Percentiles rank a stretch among this genome's conserved stretches.
Evolutionary conservation across 331 rosid species (phyloP).

Genomic region (Malus hybrid): DNA sequence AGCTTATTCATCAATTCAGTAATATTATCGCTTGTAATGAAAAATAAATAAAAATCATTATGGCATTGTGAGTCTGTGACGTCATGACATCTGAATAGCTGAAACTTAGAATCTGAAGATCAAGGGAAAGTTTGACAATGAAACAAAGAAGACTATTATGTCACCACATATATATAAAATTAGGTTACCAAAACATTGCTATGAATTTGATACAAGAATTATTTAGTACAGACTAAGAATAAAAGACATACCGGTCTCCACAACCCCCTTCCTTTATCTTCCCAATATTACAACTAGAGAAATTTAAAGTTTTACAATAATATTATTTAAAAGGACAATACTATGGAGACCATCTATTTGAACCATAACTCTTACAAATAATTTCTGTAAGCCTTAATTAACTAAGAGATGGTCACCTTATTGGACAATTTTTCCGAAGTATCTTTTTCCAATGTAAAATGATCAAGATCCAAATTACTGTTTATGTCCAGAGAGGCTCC

Average conservation of each 20-base stretch:
- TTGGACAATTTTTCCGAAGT: background rate
- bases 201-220: conserved; percentile 14
- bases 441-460: conserved; percentile 3
- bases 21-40: background rate
- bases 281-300: background rate
- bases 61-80: background rate
- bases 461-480: background rate
- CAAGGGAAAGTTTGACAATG: conserved; percentile 26
- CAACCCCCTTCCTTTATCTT: background rate
- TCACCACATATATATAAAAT: conserved; percentile 4
- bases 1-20: no score
- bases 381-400: background rate
- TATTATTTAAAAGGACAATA: background rate
- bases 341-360: no score
- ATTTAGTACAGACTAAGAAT: conserved; percentile 28
- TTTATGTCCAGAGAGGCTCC: conserved; percentile 93
- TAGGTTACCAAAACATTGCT: conserved; percentile 9
- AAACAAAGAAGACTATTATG: background rate
- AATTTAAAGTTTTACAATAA: background rate
- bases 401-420: background rate
- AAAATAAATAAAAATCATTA: no score
- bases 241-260: conserved; percentile 14
- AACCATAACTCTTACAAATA: background rate
- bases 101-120: conserved; percentile 3
- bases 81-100: background rate